Evolutionary conservation across 1,284 basidiomycete species (phyloP).

Genomic region (Heterobasidion annosum): DNA sequence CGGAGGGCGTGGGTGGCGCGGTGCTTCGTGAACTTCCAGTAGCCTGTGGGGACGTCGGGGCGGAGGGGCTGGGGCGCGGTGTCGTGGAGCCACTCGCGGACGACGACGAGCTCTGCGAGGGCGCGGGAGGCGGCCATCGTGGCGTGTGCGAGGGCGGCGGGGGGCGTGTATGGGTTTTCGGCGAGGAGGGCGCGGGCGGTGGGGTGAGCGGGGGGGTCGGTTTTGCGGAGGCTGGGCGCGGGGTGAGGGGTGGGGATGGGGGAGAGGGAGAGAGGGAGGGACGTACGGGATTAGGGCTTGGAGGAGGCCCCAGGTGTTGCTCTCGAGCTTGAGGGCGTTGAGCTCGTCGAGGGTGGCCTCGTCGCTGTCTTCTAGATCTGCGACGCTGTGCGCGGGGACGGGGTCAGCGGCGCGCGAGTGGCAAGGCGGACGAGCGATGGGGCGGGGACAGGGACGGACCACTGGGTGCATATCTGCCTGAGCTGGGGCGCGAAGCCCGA

Average conservation of each 20-base stretch:
- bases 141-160: constrained; percentile 60
- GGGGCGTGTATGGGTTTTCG: constrained; percentile 73
- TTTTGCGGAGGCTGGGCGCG: constrained; percentile 51
- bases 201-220: constrained; percentile 30
- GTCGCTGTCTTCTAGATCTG: constrained; percentile 36
- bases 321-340: constrained; percentile 60
- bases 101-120: constrained; percentile 58
- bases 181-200: constrained; percentile 43
- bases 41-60: constrained; percentile 67
- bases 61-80: constrained; percentile 46
- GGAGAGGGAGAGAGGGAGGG: neutral
- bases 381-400: constrained; percentile 27
- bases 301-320: constrained; percentile 75
- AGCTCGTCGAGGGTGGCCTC: constrained; percentile 39
- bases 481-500: constrained; percentile 63
- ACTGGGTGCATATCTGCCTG: constrained; percentile 52
- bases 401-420: neutral
- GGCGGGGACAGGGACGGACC: constrained; percentile 33
- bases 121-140: constrained; percentile 53
- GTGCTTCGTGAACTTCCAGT: constrained; percentile 76
- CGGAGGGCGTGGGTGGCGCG: constrained; percentile 57
- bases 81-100: constrained; percentile 75
- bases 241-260: neutral
- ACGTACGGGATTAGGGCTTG: constrained; percentile 66
- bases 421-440: neutral